Conservation (phyloP, 768 basidiomycete species). For the Kwoniella mangroviensis region DNA sequence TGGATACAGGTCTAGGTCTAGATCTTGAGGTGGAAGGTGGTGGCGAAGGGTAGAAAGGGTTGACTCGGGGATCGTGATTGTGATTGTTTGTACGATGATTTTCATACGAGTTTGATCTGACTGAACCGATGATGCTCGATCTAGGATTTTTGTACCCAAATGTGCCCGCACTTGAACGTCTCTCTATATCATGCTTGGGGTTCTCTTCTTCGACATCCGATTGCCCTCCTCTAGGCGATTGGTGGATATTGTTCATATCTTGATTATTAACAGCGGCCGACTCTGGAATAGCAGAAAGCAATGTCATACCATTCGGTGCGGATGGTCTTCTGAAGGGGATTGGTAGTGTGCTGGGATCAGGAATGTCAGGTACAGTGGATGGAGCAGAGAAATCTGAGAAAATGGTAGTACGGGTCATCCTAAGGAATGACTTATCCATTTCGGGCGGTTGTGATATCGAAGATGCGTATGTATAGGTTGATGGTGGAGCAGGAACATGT, state of each 20-base stretch:
- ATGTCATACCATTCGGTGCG: slow-evolving; percentile 1
- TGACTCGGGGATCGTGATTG: background rate
- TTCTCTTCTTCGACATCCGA: background rate
- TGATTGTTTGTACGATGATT: background rate
- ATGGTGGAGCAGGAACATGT: background rate
- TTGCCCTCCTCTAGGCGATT: background rate
- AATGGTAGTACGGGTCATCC: slow-evolving; percentile 19
- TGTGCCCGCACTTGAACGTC: slow-evolving; percentile 21
- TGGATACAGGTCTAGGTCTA: slow-evolving; percentile 22
- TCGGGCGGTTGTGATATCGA: slow-evolving; percentile 5
- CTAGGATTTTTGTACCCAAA: slow-evolving; percentile 19
- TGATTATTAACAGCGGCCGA: background rate
- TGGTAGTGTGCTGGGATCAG: slow-evolving; percentile 16
- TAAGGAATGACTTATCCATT: slow-evolving; percentile 13
- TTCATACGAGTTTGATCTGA: background rate
- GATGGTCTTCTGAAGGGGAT: slow-evolving; percentile 18
- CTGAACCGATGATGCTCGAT: slow-evolving; percentile 14
- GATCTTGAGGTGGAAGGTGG: background rate
- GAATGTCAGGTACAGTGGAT: slow-evolving; percentile 22
- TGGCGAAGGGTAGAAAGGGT: slow-evolving; percentile 3
- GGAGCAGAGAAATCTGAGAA: slow-evolving; percentile 28
- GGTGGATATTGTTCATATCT: background rate
- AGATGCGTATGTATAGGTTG: slow-evolving; percentile 5
- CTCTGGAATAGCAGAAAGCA: slow-evolving; percentile 23
- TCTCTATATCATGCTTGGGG: background rate